Evolutionary conservation across 352 stramenopile genomes (phyloP), one percentile per base, ranked within the genome.

Genomic region (Globisporangium orthogonon): DNA sequence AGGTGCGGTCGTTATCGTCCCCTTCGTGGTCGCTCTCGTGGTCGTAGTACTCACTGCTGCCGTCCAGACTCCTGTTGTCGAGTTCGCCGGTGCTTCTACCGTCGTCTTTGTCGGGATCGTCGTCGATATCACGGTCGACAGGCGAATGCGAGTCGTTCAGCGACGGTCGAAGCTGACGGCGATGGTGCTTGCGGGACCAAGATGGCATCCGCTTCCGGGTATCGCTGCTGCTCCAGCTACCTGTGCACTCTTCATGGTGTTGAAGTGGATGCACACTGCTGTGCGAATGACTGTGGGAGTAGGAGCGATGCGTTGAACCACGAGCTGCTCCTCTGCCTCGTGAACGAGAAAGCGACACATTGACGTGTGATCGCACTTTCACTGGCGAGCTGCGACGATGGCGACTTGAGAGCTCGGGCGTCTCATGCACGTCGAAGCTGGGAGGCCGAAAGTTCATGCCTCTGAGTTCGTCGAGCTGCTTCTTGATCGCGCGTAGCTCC

Each of bases 401-500:
- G 9, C 17, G 31, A 15, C n/a, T 7, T 3, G n/a, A 18, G 7
- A 28, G 4, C n/a, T 28, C n/a, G 10, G 7, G 10, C 7, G 44
- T 31, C 28, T 28, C 44, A 13, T 28, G 9, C 5, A 23, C 31
- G 9, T 2, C 33, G 7, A 33, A 17, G 35, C 3, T 40, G 9
- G 17, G 33, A 2, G 5, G 28, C 4, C 61, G 61, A 4, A 82
- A 39, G 11, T 76, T 72, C 31, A 89, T 57, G 13, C 81, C 67
- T 14, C 82, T 80, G 6, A 94, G 62, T 30, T 89, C 68, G 31
- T 94, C 80, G 9, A 94, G 62, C 52, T 94, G 84, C 51, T 85
- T 76, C 61, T 92, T 94, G 60, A 94, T 94, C 14, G 77, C 80
- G 43, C 76, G 69, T 17, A 94, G 63, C 52, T 94, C 84, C 44